These are phyloP conservation scores for Pseudozyma thailandica DNA, from an alignment of 1,284 basidiomycete genomes.

Conservation along the genomic window DNA sequence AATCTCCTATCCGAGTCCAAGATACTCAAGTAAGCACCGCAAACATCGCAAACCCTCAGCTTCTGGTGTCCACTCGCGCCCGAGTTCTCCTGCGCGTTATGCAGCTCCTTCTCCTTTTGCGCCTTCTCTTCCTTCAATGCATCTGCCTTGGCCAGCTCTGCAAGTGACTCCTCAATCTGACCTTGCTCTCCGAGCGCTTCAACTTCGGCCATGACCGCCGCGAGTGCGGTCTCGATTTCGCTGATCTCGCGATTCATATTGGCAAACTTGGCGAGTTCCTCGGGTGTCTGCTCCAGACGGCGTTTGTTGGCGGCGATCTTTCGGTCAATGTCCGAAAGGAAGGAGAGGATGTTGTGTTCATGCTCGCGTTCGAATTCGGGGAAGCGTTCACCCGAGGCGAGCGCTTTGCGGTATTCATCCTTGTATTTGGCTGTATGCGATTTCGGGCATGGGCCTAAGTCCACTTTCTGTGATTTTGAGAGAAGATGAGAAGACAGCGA, in stretches of 20 bases:
- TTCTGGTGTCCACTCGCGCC: conserved; percentile 99
- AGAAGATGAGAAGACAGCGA: background rate
- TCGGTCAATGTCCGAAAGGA: conserved; percentile 97
- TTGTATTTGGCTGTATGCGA: conserved; percentile 94
- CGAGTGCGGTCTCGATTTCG: conserved; percentile 97
- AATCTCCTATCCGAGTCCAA: conserved; percentile 97
- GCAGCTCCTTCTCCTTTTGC: conserved; percentile 96
- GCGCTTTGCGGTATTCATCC: conserved; percentile 85
- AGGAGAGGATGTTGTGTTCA: conserved; percentile 91
- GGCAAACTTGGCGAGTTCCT: conserved; percentile 98
- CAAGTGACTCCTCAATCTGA: conserved; percentile 97
- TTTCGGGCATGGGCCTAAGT: conserved; percentile 95
- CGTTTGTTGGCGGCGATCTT: conserved; percentile 92
- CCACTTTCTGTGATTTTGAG: conserved; percentile 87
- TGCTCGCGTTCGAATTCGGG: conserved; percentile 72
- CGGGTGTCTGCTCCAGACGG: conserved; percentile 96
- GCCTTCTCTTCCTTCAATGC: conserved; percentile 94
- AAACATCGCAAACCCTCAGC: conserved; percentile 97
- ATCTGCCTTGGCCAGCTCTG: conserved; percentile 95
- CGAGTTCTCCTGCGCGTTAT: conserved; percentile 95
- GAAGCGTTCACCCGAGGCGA: conserved; percentile 73
- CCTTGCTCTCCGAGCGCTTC: conserved; percentile 96
- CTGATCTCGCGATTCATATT: conserved; percentile 99
- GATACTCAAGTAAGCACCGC: conserved; percentile 96
- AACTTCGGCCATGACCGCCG: conserved; percentile 97